Evolutionary conservation across 495 filamentous ascomycete species (phyloP).

Genomic region (Aspergillus cristatus): DNA sequence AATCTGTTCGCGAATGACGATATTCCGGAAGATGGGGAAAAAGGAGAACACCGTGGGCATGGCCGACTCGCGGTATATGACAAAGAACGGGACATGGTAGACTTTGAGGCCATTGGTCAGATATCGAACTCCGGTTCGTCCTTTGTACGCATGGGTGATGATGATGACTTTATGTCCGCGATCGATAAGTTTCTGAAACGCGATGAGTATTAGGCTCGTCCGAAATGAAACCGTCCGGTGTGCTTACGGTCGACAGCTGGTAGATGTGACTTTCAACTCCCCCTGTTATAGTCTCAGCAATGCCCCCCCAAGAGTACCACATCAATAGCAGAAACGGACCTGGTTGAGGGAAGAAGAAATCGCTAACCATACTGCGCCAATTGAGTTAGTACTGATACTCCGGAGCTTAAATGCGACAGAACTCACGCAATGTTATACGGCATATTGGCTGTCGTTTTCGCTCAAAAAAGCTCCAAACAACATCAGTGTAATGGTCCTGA

Average conservation of each 20-base stretch:
- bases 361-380: slow-evolving; percentile 74
- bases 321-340: slow-evolving; percentile 32
- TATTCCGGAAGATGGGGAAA: slow-evolving; percentile 94
- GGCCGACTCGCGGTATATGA: slow-evolving; percentile 91
- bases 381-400: slow-evolving; percentile 10
- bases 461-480: slow-evolving; percentile 1
- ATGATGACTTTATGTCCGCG: slow-evolving; percentile 97
- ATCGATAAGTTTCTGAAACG: slow-evolving; percentile 71
- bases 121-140: slow-evolving; percentile 88
- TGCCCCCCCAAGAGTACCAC: too few species aligned
- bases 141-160: slow-evolving; percentile 93
- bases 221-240: not conserved
- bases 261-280: slow-evolving; percentile 98
- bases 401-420: not conserved
- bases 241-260: slow-evolving; percentile 67
- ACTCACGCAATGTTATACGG: slow-evolving; percentile 68
- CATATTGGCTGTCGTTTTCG: slow-evolving; percentile 32
- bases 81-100: slow-evolving; percentile 91
- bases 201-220: slow-evolving; percentile 8
- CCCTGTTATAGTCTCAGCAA: slow-evolving; percentile 37
- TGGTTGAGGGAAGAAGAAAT: slow-evolving; percentile 98
- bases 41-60: slow-evolving; percentile 98
- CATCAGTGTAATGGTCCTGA: not conserved
- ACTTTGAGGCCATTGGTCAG: slow-evolving; percentile 97
- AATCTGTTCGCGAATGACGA: slow-evolving; percentile 84